A percentile compares a stretch with the other conserved stretches of the same genome.
Evolutionary conservation across 495 filamentous ascomycete species (phyloP).

Genomic region (Rusavskia elegans): DNA sequence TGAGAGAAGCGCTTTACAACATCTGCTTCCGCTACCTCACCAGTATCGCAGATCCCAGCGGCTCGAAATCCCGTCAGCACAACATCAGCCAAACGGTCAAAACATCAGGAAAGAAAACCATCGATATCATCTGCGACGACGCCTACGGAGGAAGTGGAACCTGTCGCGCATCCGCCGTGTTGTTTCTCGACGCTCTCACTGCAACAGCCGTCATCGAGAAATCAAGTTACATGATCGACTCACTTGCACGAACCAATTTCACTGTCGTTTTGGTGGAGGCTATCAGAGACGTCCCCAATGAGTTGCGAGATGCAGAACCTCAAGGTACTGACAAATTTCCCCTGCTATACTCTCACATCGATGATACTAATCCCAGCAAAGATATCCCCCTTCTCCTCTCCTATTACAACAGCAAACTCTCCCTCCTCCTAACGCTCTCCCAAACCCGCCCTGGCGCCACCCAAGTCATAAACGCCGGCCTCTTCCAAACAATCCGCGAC

Average conservation of each 20-base stretch:
- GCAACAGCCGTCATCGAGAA: conserved; percentile 47
- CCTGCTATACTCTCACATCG: background rate
- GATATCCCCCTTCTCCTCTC: conserved; percentile 37
- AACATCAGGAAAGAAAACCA: conserved; percentile 54
- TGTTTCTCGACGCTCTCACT: conserved; percentile 58
- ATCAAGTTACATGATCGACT: conserved; percentile 55
- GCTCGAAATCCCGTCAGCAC: conserved; percentile 26
- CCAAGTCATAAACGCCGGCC: conserved; percentile 66
- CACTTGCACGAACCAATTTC: conserved; percentile 75
- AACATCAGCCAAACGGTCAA: conserved; percentile 64
- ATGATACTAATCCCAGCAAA: conserved; percentile 8
- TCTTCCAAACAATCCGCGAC: conserved; percentile 69
- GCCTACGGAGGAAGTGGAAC: conserved; percentile 68
- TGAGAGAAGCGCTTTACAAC: conserved; percentile 74
- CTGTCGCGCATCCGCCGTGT: conserved; percentile 67
- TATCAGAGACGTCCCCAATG: conserved; percentile 51
- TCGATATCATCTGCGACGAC: conserved; percentile 86
- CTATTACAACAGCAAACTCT: conserved; percentile 62
- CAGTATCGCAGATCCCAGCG: conserved; percentile 40
- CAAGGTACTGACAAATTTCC: conserved; percentile 25
- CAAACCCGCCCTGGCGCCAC: conserved; percentile 66
- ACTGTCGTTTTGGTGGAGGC: conserved; percentile 75
- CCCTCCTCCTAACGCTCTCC: conserved; percentile 69
- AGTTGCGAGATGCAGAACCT: conserved; percentile 37
- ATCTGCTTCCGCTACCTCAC: conserved; percentile 74